A percentile compares a stretch with the other conserved stretches of the same genome.
Conservation (phyloP, 371 early-diverging fungal genomes). For the Ordospora colligata region DNA sequence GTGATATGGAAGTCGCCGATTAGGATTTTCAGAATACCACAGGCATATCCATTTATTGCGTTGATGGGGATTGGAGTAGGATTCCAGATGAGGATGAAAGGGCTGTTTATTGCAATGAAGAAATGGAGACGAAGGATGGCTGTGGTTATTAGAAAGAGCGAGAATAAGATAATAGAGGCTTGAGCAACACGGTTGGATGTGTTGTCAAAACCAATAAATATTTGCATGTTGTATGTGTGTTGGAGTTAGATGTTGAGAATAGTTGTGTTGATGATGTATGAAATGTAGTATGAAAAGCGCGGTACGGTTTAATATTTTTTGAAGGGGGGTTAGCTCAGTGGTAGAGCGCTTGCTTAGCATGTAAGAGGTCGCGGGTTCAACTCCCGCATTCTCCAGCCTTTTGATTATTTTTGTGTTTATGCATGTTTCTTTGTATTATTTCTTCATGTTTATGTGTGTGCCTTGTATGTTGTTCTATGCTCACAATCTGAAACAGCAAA, state of each 20-base stretch:
- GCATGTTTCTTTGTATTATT: too few relatives aligned
- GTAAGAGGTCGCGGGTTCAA: conserved; percentile 63
- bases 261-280: too few relatives aligned
- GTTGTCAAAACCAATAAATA: too few relatives aligned
- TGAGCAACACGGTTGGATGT: neutral
- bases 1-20: neutral
- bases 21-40: neutral
- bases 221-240: too few relatives aligned
- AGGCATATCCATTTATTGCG: neutral
- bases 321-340: conserved; percentile 59
- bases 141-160: neutral
- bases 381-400: conserved; percentile 57
- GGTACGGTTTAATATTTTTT: neutral
- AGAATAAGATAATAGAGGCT: conserved; percentile 6
- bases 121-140: neutral
- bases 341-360: conserved; percentile 63
- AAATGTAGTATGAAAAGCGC: too few relatives aligned
- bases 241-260: too few relatives aligned
- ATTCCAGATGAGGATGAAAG: neutral
- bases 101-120: neutral
- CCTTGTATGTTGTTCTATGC: neutral
- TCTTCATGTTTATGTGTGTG: neutral
- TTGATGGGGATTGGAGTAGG: neutral
- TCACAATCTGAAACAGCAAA: neutral
- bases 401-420: too few relatives aligned